A percentile compares a stretch with the other conserved stretches of the same genome.
Conservation (phyloP, 2,329 filamentous ascomycete species). For the Rhytidhysteron rufulum region DNA sequence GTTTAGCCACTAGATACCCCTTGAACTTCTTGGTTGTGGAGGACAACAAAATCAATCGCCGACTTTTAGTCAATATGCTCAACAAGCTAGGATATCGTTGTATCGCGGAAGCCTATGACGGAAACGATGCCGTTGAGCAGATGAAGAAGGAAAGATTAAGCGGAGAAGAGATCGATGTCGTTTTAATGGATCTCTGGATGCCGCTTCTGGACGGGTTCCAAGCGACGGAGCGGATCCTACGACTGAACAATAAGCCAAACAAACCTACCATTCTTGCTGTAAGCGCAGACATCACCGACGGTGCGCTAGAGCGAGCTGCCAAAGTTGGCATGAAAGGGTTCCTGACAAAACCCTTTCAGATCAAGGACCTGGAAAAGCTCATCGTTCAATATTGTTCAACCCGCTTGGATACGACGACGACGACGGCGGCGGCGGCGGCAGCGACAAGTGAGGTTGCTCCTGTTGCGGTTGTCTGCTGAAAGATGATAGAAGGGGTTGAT, state of each 20-base stretch:
- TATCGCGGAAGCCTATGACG: conserved; percentile 64
- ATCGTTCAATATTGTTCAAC: conserved; percentile 48
- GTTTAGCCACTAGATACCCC: conserved; percentile 57
- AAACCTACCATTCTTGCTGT: conserved; percentile 56
- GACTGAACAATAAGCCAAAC: conserved; percentile 41
- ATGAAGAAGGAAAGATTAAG: conserved; percentile 45
- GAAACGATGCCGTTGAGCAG: conserved; percentile 61
- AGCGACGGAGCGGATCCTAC: conserved; percentile 60
- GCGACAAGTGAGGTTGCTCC: too few species aligned
- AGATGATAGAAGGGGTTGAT: too few species aligned
- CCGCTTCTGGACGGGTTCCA: conserved; percentile 70
- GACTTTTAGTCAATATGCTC: conserved; percentile 63
- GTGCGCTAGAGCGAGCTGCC: conserved; percentile 57
- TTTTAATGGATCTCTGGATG: conserved; percentile 77
- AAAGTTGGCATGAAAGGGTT: conserved; percentile 65
- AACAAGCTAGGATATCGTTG: conserved; percentile 62
- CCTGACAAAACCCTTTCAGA: conserved; percentile 65
- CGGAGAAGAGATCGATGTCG: conserved; percentile 52
- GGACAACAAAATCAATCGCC: conserved; percentile 70
- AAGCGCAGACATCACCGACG: conserved; percentile 64
- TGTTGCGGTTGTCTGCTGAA: too few species aligned
- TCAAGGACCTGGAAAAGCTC: conserved; percentile 58
- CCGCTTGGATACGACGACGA: too few species aligned
- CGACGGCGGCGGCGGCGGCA: too few species aligned
- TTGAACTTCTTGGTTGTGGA: conserved; percentile 67